Evolutionary conservation across 495 filamentous ascomycete species (phyloP), one percentile per base, ranked within the genome.

Genomic region (Penicillium daleae): DNA sequence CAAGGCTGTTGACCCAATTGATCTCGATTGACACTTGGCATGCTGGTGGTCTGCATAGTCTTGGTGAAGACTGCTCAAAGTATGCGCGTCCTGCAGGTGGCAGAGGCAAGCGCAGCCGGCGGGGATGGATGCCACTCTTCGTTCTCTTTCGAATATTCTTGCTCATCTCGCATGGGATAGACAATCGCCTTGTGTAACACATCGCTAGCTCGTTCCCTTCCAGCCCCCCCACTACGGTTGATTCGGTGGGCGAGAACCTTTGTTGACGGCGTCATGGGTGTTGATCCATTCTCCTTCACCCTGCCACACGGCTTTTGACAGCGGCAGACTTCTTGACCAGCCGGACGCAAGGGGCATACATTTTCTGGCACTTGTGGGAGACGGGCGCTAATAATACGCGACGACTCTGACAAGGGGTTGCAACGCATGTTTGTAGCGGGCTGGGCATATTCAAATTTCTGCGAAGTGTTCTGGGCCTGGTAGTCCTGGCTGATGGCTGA

Each of bases 271-370:
- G 42, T 60, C 57, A 60, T 32, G 21, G 15, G 48, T 54, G 19
- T 44, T 39, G n/a, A 32, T 55, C 52, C 52, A 33, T 39, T 44
- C 39, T 46, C 12, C 42, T 10, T 46, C 12, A 9, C 48, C 35
- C 19, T 57, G 22, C 49, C n/a, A 12, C 15, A 35, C 56, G 56
- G 33, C 40, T 17, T 24, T 42, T 44, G 37, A 27, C 39, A 29
- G 60, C 40, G 50, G 59, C 37, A 24, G 52, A 57, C 53, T 40
- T 57, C n/a, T 51, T 21, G 50, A 44, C 35, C 24, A n/a, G 37
- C 22, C 9, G 24, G 39, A 61, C 8, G 63, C 59, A 66, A 66
- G 63, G 63, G 63, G 27, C 9, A 9, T 17, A 19, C 52, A 29
- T 24, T 21, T n/a, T 33, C 19, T 32, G 26, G 26, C n/a, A 31